Conservation (phyloP, 2,329 filamentous ascomycete genomes). For the Scytalidium lignicola region DNA sequence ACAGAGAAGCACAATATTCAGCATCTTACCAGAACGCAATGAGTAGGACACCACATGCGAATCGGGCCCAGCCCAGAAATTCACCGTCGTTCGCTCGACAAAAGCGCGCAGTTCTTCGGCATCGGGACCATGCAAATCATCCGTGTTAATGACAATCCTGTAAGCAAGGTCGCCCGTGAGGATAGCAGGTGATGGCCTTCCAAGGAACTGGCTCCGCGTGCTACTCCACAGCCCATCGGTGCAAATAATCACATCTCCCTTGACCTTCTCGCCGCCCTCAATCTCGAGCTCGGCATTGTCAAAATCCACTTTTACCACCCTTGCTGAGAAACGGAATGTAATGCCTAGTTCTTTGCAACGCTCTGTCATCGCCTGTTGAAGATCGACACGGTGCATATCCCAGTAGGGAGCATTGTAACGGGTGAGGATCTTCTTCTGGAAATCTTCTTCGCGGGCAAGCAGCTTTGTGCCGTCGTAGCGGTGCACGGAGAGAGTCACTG, state of each 20-base stretch:
- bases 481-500: constrained; percentile 44
- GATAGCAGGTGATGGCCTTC: constrained; percentile 40
- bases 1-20: constrained; percentile 61
- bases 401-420: constrained; percentile 31
- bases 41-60: constrained; percentile 60
- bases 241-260: constrained; percentile 54
- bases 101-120: constrained; percentile 43
- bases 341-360: constrained; percentile 35
- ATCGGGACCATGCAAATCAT: constrained; percentile 44
- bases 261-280: constrained; percentile 25
- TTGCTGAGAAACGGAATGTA: constrained; percentile 31
- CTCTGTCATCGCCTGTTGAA: constrained; percentile 38
- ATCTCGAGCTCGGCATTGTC: constrained; percentile 13
- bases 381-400: constrained; percentile 43
- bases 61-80: constrained; percentile 60
- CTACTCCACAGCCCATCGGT: constrained; percentile 61
- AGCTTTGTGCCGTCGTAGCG: constrained; percentile 42
- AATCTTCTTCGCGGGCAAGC: constrained; percentile 20
- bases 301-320: constrained; percentile 27
- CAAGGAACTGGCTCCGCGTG: constrained; percentile 45
- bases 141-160: constrained; percentile 49
- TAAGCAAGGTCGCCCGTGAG: constrained; percentile 63
- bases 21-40: constrained; percentile 51
- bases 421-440: constrained; percentile 18
- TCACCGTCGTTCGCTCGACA: constrained; percentile 45